A percentile compares a stretch with the other conserved stretches of the same genome.
Evolutionary conservation across 352 stramenopile species (phyloP).

Genomic region (Globisporangium paroecandrum): DNA sequence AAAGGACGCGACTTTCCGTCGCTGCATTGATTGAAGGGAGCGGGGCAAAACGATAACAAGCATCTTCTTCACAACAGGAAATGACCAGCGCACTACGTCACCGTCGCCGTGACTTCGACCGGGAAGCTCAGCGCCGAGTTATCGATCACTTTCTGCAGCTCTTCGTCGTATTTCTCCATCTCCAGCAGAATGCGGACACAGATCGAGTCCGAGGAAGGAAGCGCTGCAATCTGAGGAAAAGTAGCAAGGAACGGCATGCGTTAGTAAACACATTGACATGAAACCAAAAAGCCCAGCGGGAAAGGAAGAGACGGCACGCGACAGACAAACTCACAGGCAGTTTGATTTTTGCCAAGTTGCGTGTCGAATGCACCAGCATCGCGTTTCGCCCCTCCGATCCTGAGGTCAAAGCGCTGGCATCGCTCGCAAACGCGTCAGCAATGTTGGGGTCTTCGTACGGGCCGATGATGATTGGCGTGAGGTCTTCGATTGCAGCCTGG

Average conservation of each 20-base stretch:
- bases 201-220: slow-evolving; percentile 14
- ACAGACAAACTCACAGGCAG: slow-evolving; percentile 27
- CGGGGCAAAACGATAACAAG: background rate
- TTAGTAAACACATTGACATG: background rate
- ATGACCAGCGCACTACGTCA: background rate
- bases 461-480: slow-evolving; percentile 59
- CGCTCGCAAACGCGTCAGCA: slow-evolving; percentile 56
- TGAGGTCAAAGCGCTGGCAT: slow-evolving; percentile 19
- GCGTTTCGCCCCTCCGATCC: slow-evolving; percentile 31
- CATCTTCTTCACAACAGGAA: background rate
- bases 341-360: slow-evolving; percentile 58
- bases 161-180: slow-evolving; percentile 63
- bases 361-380: slow-evolving; percentile 47
- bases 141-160: slow-evolving; percentile 51
- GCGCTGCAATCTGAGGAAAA: slow-evolving; percentile 20
- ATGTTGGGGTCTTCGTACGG: slow-evolving; percentile 84
- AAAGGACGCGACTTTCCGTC: slow-evolving; percentile 8
- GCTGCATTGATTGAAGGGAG: background rate
- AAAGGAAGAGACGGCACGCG: background rate
- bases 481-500: slow-evolving; percentile 49
- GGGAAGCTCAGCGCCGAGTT: slow-evolving; percentile 46
- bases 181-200: slow-evolving; percentile 55
- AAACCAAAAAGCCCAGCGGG: background rate
- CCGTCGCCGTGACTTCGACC: slow-evolving; percentile 39
- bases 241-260: background rate